Evolutionary conservation across 768 basidiomycete genomes (phyloP), one percentile per base, ranked within the genome.

Genomic region (Russula ochroleuca): DNA sequence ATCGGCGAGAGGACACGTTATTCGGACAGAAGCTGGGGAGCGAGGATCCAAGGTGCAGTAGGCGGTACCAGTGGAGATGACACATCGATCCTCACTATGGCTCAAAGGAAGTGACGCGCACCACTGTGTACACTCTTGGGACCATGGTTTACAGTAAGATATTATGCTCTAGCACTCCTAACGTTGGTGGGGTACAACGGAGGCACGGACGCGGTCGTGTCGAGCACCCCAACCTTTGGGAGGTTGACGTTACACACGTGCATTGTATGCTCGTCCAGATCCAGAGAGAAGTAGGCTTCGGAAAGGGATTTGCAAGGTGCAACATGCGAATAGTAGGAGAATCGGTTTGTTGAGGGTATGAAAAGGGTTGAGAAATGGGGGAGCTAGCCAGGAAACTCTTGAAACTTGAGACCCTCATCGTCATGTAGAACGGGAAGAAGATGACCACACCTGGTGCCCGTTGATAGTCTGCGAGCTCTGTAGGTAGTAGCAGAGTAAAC

Each of bases 171-270:
- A n/a, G n/a, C n/a, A n/a, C n/a, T n/a, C n/a, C n/a, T n/a, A n/a
- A n/a, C n/a, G n/a, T n/a, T n/a, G n/a, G n/a, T n/a, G n/a, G n/a
- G n/a, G n/a, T n/a, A n/a, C n/a, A n/a, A n/a, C n/a, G n/a, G n/a
- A n/a, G n/a, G n/a, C n/a, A n/a, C n/a, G n/a, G n/a, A n/a, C n/a
- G n/a, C n/a, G n/a, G n/a, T n/a, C n/a, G n/a, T n/a, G n/a, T 83
- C 81, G 54, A 90, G 77, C 7, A 86, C 72, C 14, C 92, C 90
- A 48, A 90, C 75, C 57, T 77, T 81, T 43, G 82, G 80, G 17
- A 94, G 77, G 62, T 88, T 85, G n/a, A 77, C 70, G 2, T 87
- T 84, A 37, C 80, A 79, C 38, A 89, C 68, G 71, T 86, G 89
- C 0, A 91, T 67, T 3, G 86, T 81, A 47, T 74, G 76, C 55